Percentiles rank a stretch among this genome's conserved stretches.
These are phyloP conservation scores for Myriosclerotinia curreyana DNA, from an alignment of 2,329 filamentous ascomycete species.

Conservation along the genomic window DNA sequence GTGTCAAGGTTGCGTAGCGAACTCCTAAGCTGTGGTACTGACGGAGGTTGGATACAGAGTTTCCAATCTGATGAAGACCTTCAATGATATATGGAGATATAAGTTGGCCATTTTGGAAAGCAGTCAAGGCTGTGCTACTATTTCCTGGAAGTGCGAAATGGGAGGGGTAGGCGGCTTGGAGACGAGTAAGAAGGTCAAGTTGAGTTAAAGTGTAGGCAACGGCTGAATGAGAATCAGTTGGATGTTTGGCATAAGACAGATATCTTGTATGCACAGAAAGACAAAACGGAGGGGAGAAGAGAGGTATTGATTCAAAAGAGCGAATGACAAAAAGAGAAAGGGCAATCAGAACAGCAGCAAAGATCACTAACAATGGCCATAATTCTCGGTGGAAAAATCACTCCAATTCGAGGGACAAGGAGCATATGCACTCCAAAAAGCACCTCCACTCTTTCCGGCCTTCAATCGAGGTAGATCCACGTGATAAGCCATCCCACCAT, in stretches of 20 bases:
- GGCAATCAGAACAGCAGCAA: not conserved
- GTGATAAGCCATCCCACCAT: conserved; percentile 65
- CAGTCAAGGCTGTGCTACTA: conserved; percentile 57
- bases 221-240: conserved; percentile 40
- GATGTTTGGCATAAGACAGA: not conserved
- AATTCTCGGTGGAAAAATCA: conserved; percentile 72
- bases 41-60: conserved; percentile 72
- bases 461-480: conserved; percentile 76
- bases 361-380: conserved; percentile 56
- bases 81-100: conserved; percentile 80
- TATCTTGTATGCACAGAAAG: not conserved
- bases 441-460: conserved; percentile 70
- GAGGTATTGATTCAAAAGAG: not conserved
- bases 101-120: conserved; percentile 60
- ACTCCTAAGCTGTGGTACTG: conserved; percentile 75
- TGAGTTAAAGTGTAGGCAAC: conserved; percentile 69
- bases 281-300: not conserved
- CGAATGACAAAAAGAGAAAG: not conserved
- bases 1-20: conserved; percentile 83
- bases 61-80: conserved; percentile 91
- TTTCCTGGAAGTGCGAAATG: conserved; percentile 65
- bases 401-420: conserved; percentile 69
- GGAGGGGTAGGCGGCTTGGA: conserved; percentile 61
- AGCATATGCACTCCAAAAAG: conserved; percentile 90
- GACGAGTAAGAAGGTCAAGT: conserved; percentile 67